Percentiles rank a stretch among this genome's conserved stretches.
Evolutionary conservation across 768 basidiomycete genomes (phyloP).

Genomic region (Lentinula raphanica): DNA sequence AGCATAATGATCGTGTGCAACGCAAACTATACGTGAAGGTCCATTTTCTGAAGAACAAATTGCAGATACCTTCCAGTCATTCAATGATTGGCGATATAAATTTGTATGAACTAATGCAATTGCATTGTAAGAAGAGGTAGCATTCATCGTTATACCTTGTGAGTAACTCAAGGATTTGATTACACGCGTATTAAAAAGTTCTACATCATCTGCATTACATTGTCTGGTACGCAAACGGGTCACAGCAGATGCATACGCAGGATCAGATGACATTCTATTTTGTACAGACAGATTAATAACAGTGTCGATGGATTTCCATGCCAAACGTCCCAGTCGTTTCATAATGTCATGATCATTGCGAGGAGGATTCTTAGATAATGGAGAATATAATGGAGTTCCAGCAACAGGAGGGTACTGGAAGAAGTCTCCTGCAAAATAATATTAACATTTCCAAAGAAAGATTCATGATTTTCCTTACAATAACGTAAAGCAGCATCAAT

Average conservation of each 20-base stretch:
- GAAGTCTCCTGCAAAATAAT: background rate
- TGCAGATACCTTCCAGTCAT: too few species aligned
- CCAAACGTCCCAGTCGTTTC: background rate
- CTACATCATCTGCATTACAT: background rate
- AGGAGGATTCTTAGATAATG: background rate
- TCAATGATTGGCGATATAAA: background rate
- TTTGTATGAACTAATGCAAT: background rate
- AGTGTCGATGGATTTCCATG: background rate
- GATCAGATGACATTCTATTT: background rate
- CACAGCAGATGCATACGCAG: background rate
- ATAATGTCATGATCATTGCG: background rate
- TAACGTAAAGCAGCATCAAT: constrained; percentile 15
- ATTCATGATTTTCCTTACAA: too few species aligned
- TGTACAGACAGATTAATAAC: background rate
- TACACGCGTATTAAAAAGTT: background rate
- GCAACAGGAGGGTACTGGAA: background rate
- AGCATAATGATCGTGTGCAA: too few species aligned
- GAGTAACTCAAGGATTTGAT: background rate
- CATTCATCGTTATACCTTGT: background rate
- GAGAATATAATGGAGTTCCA: background rate
- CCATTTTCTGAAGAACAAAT: too few species aligned
- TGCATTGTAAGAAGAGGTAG: background rate
- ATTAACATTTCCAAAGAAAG: background rate
- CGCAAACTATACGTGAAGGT: too few species aligned
- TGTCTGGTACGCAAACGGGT: background rate